A percentile compares a stretch with the other conserved stretches of the same genome.
Conservation (phyloP, 1,284 basidiomycete genomes). For the Ceraceosorus guamensis region DNA sequence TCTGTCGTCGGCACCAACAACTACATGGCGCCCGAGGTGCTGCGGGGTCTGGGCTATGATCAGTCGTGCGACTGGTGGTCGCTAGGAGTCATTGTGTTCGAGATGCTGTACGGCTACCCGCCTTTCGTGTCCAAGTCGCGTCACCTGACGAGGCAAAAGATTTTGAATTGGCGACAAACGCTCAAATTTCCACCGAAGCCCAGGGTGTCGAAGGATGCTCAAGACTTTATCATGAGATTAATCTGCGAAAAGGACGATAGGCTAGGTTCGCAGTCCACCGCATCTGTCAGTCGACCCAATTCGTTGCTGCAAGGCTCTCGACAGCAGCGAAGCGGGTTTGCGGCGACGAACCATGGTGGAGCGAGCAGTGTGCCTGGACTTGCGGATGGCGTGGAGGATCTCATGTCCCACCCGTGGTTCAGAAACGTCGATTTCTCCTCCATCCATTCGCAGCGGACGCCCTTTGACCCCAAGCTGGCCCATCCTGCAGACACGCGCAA, state of each 20-base stretch:
- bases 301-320: slow-evolving; percentile 66
- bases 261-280: slow-evolving; percentile 65
- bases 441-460: slow-evolving; percentile 60
- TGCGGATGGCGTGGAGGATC: slow-evolving; percentile 71
- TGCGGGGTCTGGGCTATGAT: slow-evolving; percentile 74
- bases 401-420: slow-evolving; percentile 61
- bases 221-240: slow-evolving; percentile 75
- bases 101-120: slow-evolving; percentile 63
- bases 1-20: slow-evolving; percentile 63
- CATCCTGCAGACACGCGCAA: slow-evolving; percentile 45
- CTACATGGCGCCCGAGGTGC: slow-evolving; percentile 86
- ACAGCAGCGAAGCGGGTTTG: slow-evolving; percentile 60
- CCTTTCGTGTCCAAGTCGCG: slow-evolving; percentile 54
- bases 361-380: slow-evolving; percentile 50
- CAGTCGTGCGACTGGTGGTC: slow-evolving; percentile 98
- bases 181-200: slow-evolving; percentile 80
- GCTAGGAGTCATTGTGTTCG: slow-evolving; percentile 73
- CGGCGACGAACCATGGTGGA: slow-evolving; percentile 51
- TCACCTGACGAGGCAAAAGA: slow-evolving; percentile 44
- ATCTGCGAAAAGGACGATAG: slow-evolving; percentile 91
- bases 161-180: slow-evolving; percentile 78
- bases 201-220: slow-evolving; percentile 72
- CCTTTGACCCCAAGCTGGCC: slow-evolving; percentile 73
- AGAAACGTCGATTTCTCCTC: slow-evolving; percentile 34
- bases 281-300: slow-evolving; percentile 66